Base-by-base conservation (phyloP, 345 rosid genomes). In the Laguncularia racemosa region DNA sequence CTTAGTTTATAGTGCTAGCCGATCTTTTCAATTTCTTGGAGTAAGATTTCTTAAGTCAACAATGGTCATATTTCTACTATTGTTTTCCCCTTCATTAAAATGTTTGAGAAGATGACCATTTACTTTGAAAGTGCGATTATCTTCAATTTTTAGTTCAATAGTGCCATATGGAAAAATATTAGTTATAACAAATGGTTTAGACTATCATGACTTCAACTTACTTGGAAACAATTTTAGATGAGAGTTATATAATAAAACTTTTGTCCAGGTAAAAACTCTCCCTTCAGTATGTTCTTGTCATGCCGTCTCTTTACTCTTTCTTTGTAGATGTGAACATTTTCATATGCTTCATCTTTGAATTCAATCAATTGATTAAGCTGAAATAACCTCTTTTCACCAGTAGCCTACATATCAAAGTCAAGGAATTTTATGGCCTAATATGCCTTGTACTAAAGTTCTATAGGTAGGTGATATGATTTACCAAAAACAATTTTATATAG, bases 401-500 rank as follows among this genome's bases (percentile, higher is more conserved):
- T 19, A 2, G 0, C 18, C 0, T 53, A 2, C 2, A 33, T 12
- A 44, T 59, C 45, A 11, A 66, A 18, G 44, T 50, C 62, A 12
- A 56, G 18, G 0, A 0, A 2, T 2, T 38, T 28, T 0, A 46
- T 21, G 1, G 63, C 64, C 56, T 50, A 52, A 45, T 6, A 57
- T 4, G 47, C 65, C 8, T 14, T 44, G 10, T 68, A 60, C 40
- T 63, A 64, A 7, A 69, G 19, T 43, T 69, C 50, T 2, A 58
- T 46, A 4, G 53, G 45, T 0, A 58, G 20, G 12, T 69, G 51
- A 14, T 33, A 57, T 3, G 50, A 12, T 40, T 53, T 63, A 16
- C 64, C 64, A 44, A 16, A 68, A 1, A 62, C 23, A 3, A 23
- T 23, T 0, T n/a, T 8, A 50, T 49, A 68, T 5, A 6, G 48